These are phyloP conservation scores for Phoenix dactylifera DNA, from an alignment of 176 grass and related monocot genomes.

Conservation along the genomic window DNA sequence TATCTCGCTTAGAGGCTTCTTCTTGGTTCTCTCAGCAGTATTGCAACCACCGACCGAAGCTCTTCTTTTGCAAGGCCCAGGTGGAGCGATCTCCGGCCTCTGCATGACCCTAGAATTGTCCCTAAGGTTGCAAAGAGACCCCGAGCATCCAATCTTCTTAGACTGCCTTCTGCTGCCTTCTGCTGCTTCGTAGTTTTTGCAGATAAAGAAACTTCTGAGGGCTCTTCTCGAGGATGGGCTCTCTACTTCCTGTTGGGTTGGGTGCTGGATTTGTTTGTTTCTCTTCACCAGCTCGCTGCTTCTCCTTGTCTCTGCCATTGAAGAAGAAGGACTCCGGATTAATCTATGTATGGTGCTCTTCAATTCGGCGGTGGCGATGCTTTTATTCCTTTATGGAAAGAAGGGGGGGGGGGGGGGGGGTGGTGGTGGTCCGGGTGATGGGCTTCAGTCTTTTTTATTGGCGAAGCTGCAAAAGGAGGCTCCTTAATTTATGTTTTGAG, in stretches of 20 bases:
- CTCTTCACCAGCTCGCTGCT: not conserved
- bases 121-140: slow-evolving; percentile 46
- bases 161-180: slow-evolving; percentile 12
- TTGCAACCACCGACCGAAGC: slow-evolving; percentile 45
- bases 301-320: slow-evolving; percentile 13
- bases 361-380: not conserved
- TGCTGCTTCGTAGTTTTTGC: slow-evolving; percentile 25
- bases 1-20: slow-evolving; percentile 41
- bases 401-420: too few species aligned
- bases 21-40: slow-evolving; percentile 34
- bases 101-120: slow-evolving; percentile 21
- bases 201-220: slow-evolving; percentile 61
- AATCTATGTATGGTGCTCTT: not conserved
- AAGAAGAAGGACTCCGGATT: slow-evolving; percentile 14
- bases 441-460: slow-evolving; percentile 12
- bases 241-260: slow-evolving; percentile 9
- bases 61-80: slow-evolving; percentile 55
- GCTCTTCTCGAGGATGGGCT: slow-evolving; percentile 65
- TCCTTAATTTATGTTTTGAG: too few species aligned
- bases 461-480: not conserved
- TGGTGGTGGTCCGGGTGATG: slow-evolving; percentile 2
- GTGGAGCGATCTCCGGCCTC: not conserved
- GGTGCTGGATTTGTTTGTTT: not conserved
- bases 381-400: too few species aligned
- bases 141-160: slow-evolving; percentile 43